phyloP scores from a whole-genome alignment of 257 asterid species.

The Pogostemon cablin region DNA sequence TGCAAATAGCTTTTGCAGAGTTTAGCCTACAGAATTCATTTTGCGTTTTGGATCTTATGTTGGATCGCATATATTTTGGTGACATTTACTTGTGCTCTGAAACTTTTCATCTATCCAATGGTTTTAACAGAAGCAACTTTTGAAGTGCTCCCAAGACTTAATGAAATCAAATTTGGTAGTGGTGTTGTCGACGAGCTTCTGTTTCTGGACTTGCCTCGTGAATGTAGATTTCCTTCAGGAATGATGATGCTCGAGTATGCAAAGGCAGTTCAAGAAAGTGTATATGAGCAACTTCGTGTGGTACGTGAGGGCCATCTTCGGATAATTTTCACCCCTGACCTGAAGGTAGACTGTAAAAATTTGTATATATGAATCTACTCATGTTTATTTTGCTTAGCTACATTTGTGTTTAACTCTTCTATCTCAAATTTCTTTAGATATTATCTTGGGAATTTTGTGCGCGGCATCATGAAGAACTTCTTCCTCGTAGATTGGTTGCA shows the following conservation, averaged over 20 bases:
- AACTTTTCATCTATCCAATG: slow-evolving; percentile 19
- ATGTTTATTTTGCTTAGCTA: slow-evolving; percentile 23
- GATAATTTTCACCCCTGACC: slow-evolving; percentile 83
- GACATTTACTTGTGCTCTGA: slow-evolving; percentile 3
- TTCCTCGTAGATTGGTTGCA: slow-evolving; percentile 87
- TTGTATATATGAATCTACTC: slow-evolving; percentile 12
- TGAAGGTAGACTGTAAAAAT: slow-evolving; percentile 57
- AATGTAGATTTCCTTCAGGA: slow-evolving; percentile 84
- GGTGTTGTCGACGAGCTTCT: slow-evolving; percentile 88
- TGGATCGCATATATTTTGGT: not conserved
- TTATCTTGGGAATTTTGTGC: slow-evolving; percentile 98
- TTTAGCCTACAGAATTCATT: slow-evolving; percentile 12
- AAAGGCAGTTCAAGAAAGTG: slow-evolving; percentile 96
- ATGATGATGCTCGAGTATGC: slow-evolving; percentile 91
- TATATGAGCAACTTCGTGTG: slow-evolving; percentile 94
- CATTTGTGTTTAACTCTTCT: slow-evolving; percentile 28
- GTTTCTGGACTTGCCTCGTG: slow-evolving; percentile 97
- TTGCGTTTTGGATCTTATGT: not conserved
- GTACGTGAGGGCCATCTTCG: slow-evolving; percentile 98
- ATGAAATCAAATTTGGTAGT: slow-evolving; percentile 92
- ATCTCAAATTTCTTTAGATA: slow-evolving; percentile 48
- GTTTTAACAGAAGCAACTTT: slow-evolving; percentile 83
- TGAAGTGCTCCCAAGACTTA: slow-evolving; percentile 97
- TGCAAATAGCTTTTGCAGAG: not conserved
- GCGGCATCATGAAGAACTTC: slow-evolving; percentile 95